Conservation (phyloP, 2,329 filamentous ascomycete genomes). For the Ramularia endophylla region DNA sequence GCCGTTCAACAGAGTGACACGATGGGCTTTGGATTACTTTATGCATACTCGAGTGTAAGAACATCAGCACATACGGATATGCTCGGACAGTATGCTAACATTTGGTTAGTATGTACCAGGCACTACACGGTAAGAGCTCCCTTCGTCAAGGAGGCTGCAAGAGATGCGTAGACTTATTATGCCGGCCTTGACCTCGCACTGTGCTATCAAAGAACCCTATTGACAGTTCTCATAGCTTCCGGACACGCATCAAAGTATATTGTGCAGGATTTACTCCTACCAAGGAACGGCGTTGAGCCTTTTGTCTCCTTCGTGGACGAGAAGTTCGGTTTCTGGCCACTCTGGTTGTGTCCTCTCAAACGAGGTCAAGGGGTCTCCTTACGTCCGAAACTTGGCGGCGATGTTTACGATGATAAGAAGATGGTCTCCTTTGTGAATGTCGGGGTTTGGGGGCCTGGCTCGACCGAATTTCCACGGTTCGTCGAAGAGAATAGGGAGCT, state of each 20-base stretch:
- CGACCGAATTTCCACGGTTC: constrained; percentile 50
- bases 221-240: too few relatives aligned
- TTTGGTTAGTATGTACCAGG: constrained; percentile 49
- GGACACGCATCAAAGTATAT: constrained; percentile 52
- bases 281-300: constrained; percentile 44
- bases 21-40: constrained; percentile 55
- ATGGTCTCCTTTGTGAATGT: constrained; percentile 44
- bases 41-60: constrained; percentile 50
- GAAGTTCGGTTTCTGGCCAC: constrained; percentile 47
- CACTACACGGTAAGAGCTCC: constrained; percentile 46
- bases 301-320: constrained; percentile 50
- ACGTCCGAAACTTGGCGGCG: constrained; percentile 12
- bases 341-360: constrained; percentile 53
- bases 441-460: constrained; percentile 75
- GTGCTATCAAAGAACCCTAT: too few relatives aligned
- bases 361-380: constrained; percentile 14
- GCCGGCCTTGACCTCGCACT: too few relatives aligned
- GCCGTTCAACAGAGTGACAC: constrained; percentile 54
- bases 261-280: constrained; percentile 58
- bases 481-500: constrained; percentile 63
- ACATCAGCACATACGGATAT: too few relatives aligned
- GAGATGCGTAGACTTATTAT: too few relatives aligned
- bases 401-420: constrained; percentile 8
- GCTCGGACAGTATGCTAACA: too few relatives aligned
- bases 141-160: too few relatives aligned